Percentiles rank a stretch among this genome's conserved stretches.
Evolutionary conservation across 768 basidiomycete genomes (phyloP).

Genomic region (Roridomyces roridus): DNA sequence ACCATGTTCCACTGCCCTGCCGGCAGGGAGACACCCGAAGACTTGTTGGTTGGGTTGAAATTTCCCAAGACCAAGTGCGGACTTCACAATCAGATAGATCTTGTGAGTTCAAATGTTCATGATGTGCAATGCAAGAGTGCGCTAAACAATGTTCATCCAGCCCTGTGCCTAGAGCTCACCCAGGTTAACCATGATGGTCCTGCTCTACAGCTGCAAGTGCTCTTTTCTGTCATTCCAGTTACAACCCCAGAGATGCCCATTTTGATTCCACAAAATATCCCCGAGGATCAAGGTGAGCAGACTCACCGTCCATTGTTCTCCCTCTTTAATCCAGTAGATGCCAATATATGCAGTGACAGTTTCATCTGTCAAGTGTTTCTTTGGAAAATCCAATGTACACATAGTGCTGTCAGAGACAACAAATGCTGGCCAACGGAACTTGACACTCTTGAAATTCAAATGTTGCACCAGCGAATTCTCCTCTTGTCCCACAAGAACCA

Average conservation of each 20-base stretch:
- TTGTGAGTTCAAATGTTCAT: too few relatives aligned
- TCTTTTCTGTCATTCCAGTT: neutral
- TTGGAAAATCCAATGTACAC: neutral
- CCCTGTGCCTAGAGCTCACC: neutral
- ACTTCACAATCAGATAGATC: too few relatives aligned
- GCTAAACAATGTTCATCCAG: too few relatives aligned
- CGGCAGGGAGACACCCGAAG: too few relatives aligned
- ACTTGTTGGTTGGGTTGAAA: too few relatives aligned
- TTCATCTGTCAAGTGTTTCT: neutral
- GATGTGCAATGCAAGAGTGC: too few relatives aligned
- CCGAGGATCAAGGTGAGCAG: neutral
- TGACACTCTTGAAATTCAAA: neutral
- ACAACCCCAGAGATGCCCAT: neutral
- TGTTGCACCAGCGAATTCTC: neutral
- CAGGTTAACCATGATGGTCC: neutral
- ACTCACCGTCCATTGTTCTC: too few relatives aligned
- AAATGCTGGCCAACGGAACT: neutral
- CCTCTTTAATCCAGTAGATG: neutral
- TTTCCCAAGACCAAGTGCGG: too few relatives aligned
- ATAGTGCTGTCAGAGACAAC: neutral
- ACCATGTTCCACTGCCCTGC: too few relatives aligned
- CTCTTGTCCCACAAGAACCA: neutral
- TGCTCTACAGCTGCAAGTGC: neutral
- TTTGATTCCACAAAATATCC: neutral
- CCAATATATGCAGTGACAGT: neutral